phyloP scores from a whole-genome alignment of 768 basidiomycete species.

The Antrodiella citrinella region DNA sequence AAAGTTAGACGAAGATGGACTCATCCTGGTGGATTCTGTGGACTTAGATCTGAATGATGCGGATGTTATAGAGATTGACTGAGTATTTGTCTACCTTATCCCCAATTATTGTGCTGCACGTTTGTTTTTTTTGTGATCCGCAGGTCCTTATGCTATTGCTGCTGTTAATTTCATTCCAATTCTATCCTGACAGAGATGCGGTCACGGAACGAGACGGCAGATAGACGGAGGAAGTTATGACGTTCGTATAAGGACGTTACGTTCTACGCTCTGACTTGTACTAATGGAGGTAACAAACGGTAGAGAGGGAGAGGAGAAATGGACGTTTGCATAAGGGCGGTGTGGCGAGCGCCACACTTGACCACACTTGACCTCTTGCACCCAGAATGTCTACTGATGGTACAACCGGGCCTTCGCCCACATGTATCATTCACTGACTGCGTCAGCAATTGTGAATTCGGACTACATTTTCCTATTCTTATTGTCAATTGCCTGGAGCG shows the following conservation, averaged over 20 bases:
- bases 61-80: constrained; percentile 53
- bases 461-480: not conserved
- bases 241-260: too few species aligned
- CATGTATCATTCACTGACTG: not conserved
- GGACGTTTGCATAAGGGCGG: too few species aligned
- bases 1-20: constrained; percentile 64
- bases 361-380: too few species aligned
- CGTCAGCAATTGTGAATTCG: not conserved
- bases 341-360: too few species aligned
- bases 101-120: not conserved
- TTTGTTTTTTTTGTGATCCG: not conserved
- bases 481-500: not conserved
- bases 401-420: not conserved
- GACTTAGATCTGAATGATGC: constrained; percentile 39
- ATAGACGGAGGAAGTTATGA: too few species aligned
- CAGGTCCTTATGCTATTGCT: not conserved
- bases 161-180: too few species aligned
- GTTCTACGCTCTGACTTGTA: too few species aligned
- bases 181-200: too few species aligned
- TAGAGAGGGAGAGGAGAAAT: too few species aligned
- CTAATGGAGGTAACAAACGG: too few species aligned
- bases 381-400: too few species aligned
- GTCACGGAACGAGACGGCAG: too few species aligned
- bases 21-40: constrained; percentile 55
- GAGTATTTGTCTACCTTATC: not conserved